Evolutionary conservation across 1,284 basidiomycete genomes (phyloP).

Genomic region (Peniophora sp.): DNA sequence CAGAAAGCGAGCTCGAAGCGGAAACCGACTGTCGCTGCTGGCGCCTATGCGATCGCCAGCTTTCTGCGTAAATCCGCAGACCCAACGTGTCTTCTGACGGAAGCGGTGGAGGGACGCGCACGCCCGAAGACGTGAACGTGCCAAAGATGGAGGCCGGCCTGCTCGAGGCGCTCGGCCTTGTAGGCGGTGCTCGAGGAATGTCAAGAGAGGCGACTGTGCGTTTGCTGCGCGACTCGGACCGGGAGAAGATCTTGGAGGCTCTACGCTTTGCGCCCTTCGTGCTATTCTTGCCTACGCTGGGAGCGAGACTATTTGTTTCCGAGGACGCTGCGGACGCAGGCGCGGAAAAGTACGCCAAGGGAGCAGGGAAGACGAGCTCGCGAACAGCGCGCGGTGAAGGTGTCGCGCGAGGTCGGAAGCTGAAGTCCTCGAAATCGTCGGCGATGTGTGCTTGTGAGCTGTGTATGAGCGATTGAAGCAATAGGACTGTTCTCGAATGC

Average conservation of each 20-base stretch:
- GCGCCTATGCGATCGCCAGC: constrained; percentile 51
- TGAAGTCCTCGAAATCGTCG: constrained; percentile 32
- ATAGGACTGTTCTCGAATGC: constrained; percentile 66
- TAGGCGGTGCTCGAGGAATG: background rate
- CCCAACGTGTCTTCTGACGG: constrained; percentile 45
- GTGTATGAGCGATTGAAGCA: constrained; percentile 63
- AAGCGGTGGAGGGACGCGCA: constrained; percentile 28
- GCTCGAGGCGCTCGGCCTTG: background rate
- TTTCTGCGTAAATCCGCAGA: constrained; percentile 41
- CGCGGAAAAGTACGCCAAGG: constrained; percentile 34
- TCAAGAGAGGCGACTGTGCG: background rate
- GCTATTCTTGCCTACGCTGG: background rate
- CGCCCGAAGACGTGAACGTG: background rate
- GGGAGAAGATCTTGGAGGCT: background rate
- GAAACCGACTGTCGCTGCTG: constrained; percentile 10
- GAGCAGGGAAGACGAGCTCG: constrained; percentile 61
- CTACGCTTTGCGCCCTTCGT: background rate
- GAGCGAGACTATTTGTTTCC: background rate
- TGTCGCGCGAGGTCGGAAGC: constrained; percentile 16
- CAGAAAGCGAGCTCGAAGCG: constrained; percentile 21
- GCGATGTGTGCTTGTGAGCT: constrained; percentile 37
- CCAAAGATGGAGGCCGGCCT: background rate
- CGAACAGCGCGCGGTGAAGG: constrained; percentile 27
- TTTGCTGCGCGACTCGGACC: background rate
- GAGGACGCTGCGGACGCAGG: background rate